These are phyloP conservation scores for Tricholoma terreum DNA, from an alignment of 768 basidiomycete species.

Conservation along the genomic window DNA sequence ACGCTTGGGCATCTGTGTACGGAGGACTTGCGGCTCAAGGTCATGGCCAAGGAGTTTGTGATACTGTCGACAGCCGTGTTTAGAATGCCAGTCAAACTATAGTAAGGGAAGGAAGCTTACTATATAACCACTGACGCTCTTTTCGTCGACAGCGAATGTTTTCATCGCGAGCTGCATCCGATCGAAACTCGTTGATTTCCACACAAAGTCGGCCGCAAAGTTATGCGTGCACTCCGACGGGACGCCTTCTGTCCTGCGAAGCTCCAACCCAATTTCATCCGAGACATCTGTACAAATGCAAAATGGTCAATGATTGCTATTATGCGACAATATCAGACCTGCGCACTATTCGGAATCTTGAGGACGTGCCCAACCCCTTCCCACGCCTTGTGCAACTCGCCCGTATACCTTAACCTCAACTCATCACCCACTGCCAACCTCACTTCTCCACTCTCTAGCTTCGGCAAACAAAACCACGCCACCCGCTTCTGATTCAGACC, in stretches of 20 bases:
- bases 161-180: slow-evolving; percentile 99
- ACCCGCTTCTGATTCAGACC: slow-evolving; percentile 98
- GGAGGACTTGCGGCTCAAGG: slow-evolving; percentile 87
- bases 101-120: slow-evolving; percentile 44
- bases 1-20: slow-evolving; percentile 93
- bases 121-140: slow-evolving; percentile 98
- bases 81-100: slow-evolving; percentile 1
- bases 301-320: neutral
- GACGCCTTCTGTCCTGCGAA: slow-evolving; percentile 87
- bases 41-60: slow-evolving; percentile 99
- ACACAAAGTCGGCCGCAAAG: slow-evolving; percentile 98
- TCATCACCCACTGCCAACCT: slow-evolving; percentile 97
- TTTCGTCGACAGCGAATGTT: slow-evolving; percentile 98
- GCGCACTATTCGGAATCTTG: slow-evolving; percentile 97
- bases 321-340: neutral
- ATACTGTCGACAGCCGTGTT: slow-evolving; percentile 53
- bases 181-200: slow-evolving; percentile 99
- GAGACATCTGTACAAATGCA: slow-evolving; percentile 71
- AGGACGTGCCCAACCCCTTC: slow-evolving; percentile 98
- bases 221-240: slow-evolving; percentile 93
- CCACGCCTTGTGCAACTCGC: slow-evolving; percentile 90
- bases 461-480: slow-evolving; percentile 97
- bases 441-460: slow-evolving; percentile 97
- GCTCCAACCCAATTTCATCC: slow-evolving; percentile 94
- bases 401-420: slow-evolving; percentile 82